A percentile compares a stretch with the other conserved stretches of the same genome.
phyloP scores from a whole-genome alignment of 257 asterid genomes.

The Fraxinus excelsior region DNA sequence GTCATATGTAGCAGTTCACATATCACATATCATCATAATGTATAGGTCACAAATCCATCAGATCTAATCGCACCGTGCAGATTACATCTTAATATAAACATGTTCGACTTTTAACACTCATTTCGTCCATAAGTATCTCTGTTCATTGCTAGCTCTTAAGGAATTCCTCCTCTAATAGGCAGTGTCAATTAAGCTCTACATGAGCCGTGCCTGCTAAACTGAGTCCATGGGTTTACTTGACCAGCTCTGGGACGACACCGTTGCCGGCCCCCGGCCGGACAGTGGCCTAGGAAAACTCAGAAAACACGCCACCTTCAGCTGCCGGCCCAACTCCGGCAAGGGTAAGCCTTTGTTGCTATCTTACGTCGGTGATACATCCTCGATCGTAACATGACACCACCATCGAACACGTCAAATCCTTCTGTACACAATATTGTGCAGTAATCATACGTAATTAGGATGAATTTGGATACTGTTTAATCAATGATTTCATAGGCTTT shows the following conservation, averaged over 20 bases:
- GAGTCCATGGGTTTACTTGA: constrained; percentile 74
- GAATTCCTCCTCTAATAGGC: neutral
- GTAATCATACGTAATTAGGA: neutral
- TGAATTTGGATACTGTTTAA: neutral
- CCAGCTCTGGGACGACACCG: constrained; percentile 92
- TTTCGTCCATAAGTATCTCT: constrained; percentile 47
- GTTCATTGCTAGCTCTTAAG: neutral
- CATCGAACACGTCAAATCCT: neutral
- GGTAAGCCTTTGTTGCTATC: constrained; percentile 56
- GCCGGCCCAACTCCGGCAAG: constrained; percentile 68
- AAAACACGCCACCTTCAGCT: constrained; percentile 59
- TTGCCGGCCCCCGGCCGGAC: constrained; percentile 90
- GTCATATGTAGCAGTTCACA: no score
- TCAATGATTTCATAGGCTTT: neutral
- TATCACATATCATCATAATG: no score
- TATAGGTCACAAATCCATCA: neutral
- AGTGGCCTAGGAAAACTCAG: constrained; percentile 85
- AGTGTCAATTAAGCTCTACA: neutral
- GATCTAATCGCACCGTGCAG: constrained; percentile 42
- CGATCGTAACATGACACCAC: neutral
- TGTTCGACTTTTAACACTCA: constrained; percentile 39
- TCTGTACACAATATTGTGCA: neutral
- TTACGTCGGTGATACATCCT: constrained; percentile 24
- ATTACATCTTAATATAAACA: constrained; percentile 27
- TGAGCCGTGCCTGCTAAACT: constrained; percentile 14